Conservation (phyloP, 2,329 filamentous ascomycete genomes). For the Uncinocarpus reesii region DNA sequence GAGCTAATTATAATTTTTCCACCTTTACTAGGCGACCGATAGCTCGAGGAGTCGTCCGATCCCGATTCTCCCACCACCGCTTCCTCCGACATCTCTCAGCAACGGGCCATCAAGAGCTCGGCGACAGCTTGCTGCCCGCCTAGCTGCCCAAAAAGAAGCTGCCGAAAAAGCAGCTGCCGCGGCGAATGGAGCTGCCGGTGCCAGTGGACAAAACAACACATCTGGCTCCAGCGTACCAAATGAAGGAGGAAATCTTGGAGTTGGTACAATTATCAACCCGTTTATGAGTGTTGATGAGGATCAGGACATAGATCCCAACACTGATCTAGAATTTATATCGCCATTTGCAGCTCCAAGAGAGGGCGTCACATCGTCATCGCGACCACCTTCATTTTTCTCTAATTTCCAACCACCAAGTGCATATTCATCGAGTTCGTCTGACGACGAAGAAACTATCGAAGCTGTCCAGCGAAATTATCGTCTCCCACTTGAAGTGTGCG, state of each 20-base stretch:
- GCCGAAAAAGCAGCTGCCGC: conserved; percentile 31
- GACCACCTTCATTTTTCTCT: conserved; percentile 30
- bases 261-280: conserved; percentile 1
- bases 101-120: conserved; percentile 78
- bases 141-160: conserved; percentile 65
- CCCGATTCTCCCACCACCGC: conserved; percentile 36
- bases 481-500: conserved; percentile 49
- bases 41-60: conserved; percentile 27
- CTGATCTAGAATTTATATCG: conserved; percentile 8
- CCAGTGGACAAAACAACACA: conserved; percentile 8
- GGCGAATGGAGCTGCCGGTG: conserved; percentile 23
- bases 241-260: neutral
- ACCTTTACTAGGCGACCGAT: neutral
- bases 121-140: conserved; percentile 76
- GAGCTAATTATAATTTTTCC: neutral
- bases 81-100: conserved; percentile 69
- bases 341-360: conserved; percentile 7
- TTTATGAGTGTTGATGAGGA: conserved; percentile 7
- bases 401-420: conserved; percentile 31
- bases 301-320: conserved; percentile 3
- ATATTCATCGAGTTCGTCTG: conserved; percentile 35
- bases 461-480: conserved; percentile 35
- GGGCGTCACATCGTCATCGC: conserved; percentile 17
- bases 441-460: conserved; percentile 31
- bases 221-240: neutral